These are phyloP conservation scores for Ophiostoma montium DNA, from an alignment of 2,329 filamentous ascomycete genomes.

Conservation along the genomic window DNA sequence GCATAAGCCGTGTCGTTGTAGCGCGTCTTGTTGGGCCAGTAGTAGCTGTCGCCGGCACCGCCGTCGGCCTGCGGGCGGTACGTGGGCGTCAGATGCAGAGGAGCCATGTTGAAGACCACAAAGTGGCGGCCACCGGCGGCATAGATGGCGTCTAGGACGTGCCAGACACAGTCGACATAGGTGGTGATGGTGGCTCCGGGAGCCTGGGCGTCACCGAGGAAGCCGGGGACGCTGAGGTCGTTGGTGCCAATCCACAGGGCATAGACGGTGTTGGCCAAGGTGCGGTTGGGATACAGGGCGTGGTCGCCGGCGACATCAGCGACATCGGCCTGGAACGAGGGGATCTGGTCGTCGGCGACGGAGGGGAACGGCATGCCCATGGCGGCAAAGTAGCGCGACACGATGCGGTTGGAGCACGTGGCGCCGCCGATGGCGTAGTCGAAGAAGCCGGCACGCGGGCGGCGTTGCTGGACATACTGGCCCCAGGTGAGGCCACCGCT, in stretches of 20 bases:
- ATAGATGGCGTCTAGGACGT: conserved; percentile 45
- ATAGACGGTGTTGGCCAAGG: conserved; percentile 51
- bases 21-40: conserved; percentile 30
- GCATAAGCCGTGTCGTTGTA: conserved; percentile 37
- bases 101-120: conserved; percentile 55
- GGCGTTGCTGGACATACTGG: conserved; percentile 47
- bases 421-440: conserved; percentile 64
- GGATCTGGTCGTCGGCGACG: conserved; percentile 46
- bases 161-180: conserved; percentile 55
- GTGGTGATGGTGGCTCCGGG: conserved; percentile 44
- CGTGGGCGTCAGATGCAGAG: conserved; percentile 51
- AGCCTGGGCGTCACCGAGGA: conserved; percentile 51
- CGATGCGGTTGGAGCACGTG: conserved; percentile 56
- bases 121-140: conserved; percentile 53
- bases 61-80: conserved; percentile 39
- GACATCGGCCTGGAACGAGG: conserved; percentile 40
- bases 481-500: conserved; percentile 57
- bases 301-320: conserved; percentile 29
- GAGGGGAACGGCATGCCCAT: conserved; percentile 47
- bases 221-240: conserved; percentile 52
- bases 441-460: conserved; percentile 40
- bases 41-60: conserved; percentile 27
- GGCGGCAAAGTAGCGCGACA: conserved; percentile 35
- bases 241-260: conserved; percentile 73
- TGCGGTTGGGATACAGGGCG: conserved; percentile 29